Evolutionary conservation across 768 basidiomycete species (phyloP), one percentile per base, ranked within the genome.

Genomic region (Exidia glandulosa): DNA sequence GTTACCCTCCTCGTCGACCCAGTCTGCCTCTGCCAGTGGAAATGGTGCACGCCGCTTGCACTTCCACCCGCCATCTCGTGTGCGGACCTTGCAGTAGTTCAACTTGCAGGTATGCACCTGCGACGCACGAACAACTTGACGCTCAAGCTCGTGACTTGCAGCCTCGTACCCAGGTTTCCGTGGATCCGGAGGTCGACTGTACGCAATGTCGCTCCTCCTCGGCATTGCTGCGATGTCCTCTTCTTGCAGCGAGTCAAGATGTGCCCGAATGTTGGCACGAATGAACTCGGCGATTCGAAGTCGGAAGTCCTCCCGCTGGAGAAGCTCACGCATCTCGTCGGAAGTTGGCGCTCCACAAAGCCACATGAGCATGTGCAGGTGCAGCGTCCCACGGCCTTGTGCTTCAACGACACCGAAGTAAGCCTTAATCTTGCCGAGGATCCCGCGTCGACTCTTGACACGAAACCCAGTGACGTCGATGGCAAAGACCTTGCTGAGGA

Each of bases 301-400:
- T 36, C 36, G 29, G 32, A 77, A 77, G 0, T 57, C 61, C 27
- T 62, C 65, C 1, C 34, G 54, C 48, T 66, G 59, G 3, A 77
- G 59, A 1, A 68, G 57, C 1, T 59, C 62, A 1, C 47, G 30
- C 63, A 74, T 74, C 48, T 70, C 66, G 0, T 72, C 64, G 0
- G 67, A 14, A 7, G 59, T 67, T 19, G 76, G 77, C 0, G 70
- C 64, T 25, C 70, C 63, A 10, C 64, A 29, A 2, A 77, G 57
- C 76, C 74, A 79, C 0, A 78, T 7, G 1, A 79, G 59, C n/a
- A 76, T 67, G 60, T 78, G 77, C 0, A 74, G 58, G 62, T 77
- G 79, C 2, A 80, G 65, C 0, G 70, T 74, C 0, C 77, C 78
- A 1, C 73, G 63, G 0, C 74, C 75, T 64, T 80, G 79, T 0